Evolutionary conservation across 2,329 filamentous ascomycete genomes (phyloP), one percentile per base, ranked within the genome.

Genomic region (Colletotrichum sp.): DNA sequence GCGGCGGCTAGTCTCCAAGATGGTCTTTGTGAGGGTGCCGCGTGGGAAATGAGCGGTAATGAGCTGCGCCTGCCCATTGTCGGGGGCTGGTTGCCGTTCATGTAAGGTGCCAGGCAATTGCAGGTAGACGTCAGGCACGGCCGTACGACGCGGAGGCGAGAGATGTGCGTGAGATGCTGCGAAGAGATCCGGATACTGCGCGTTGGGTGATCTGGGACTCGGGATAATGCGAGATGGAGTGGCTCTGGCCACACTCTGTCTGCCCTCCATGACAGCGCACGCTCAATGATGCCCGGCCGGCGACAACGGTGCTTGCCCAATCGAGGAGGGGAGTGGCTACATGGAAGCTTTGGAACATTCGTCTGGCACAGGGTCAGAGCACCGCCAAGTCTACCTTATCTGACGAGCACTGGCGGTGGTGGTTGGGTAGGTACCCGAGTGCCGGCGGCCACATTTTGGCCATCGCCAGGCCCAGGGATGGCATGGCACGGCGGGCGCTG

Each of bases 261-360:
- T 32, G 72, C 34, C 32, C 63, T 73, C 64, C 64, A 52, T 34
- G 64, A 64, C 44, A 68, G 70, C 59, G 22, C 55, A 59, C 39
- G 59, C 73, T 48, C 63, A 34, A 72, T 27, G 70, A 61, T 44
- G 55, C 19, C 57, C 44, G 57, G 57, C 32, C 25, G 48, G 73
- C 44, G 19, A 22, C 59, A 59, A 69, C 48, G 65, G 60, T 36
- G 59, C 16, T 65, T 65, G 44, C 57, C 74, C 70, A 74, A 74
- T 74, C 13, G 36, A 74, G 64, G 72, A 57, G 64, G 59, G 65
- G 65, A 76, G 57, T 44, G 32, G 52, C 60, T 32, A 57, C 55
- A 75, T 76, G 74, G 74, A 76, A 76, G 72, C 74, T 68, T 71
- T 76, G 66, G 74, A 76, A 75, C 61, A 75, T 76, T 74, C 74